phyloP scores from a whole-genome alignment of 139 green algal genomes.

The Haematococcus sp. region DNA sequence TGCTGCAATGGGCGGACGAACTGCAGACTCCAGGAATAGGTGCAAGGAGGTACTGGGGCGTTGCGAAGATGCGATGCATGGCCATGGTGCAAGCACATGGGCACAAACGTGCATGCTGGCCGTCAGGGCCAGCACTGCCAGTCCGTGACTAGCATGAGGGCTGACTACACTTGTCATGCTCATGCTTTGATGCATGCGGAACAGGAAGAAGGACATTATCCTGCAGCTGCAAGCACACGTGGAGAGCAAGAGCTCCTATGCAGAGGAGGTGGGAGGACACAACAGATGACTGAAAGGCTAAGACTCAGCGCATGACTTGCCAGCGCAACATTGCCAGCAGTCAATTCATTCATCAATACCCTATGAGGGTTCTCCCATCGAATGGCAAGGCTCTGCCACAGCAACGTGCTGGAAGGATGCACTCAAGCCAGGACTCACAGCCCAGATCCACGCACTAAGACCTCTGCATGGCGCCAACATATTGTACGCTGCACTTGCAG shows the following conservation, averaged over 20 bases:
- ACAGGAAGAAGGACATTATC: slow-evolving; percentile 38
- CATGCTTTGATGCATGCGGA: neutral
- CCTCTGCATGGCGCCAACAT: neutral
- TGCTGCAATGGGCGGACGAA: slow-evolving; percentile 47
- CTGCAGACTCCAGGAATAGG: slow-evolving; percentile 25
- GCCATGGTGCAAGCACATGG: slow-evolving; percentile 2
- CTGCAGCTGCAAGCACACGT: slow-evolving; percentile 31
- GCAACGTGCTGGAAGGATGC: too few relatives aligned
- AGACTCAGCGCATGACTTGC: neutral
- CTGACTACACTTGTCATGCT: too few relatives aligned
- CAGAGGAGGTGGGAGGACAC: slow-evolving; percentile 41
- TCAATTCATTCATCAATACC: neutral
- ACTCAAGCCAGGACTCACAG: slow-evolving; percentile 14
- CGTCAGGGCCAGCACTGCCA: neutral
- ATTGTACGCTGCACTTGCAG: neutral
- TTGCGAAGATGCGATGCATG: slow-evolving; percentile 4
- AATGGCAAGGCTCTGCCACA: neutral
- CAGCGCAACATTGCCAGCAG: slow-evolving; percentile 3
- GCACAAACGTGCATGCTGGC: slow-evolving; percentile 7
- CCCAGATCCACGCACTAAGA: neutral
- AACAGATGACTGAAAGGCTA: too few relatives aligned
- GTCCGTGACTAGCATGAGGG: neutral
- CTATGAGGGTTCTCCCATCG: neutral
- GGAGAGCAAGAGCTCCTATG: slow-evolving; percentile 21
- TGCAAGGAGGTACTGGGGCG: too few relatives aligned